phyloP scores from a whole-genome alignment of 495 filamentous ascomycete genomes.

The Trichocladium antarcticum region DNA sequence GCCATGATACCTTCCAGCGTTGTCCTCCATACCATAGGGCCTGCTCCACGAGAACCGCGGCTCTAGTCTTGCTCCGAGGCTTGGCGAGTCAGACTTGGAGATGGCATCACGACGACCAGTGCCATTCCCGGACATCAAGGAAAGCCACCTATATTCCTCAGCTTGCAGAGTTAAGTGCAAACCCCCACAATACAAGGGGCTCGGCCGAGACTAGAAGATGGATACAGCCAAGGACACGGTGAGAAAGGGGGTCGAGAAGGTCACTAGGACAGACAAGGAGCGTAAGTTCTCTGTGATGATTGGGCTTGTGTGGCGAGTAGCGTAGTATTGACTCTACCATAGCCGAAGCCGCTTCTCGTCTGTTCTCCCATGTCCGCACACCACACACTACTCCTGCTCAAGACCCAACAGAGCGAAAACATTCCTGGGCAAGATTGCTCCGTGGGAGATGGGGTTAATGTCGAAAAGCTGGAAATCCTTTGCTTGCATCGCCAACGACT shows the following conservation, averaged over 20 bases:
- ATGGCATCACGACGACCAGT: neutral
- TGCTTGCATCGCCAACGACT: too few relatives aligned
- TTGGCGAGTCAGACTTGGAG: neutral
- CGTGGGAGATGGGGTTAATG: too few relatives aligned
- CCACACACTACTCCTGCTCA: too few relatives aligned
- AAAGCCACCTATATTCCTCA: neutral
- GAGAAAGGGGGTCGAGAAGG: constrained; percentile 12
- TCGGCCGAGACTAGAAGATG: neutral
- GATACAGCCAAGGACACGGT: constrained; percentile 6
- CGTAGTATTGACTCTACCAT: too few relatives aligned
- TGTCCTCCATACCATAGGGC: neutral
- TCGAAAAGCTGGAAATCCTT: too few relatives aligned
- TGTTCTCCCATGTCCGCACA: too few relatives aligned
- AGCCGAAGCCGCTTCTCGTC: too few relatives aligned
- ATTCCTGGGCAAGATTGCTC: too few relatives aligned
- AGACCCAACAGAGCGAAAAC: too few relatives aligned
- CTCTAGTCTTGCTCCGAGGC: neutral
- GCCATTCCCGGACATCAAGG: neutral
- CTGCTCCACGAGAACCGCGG: neutral
- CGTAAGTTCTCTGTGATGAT: neutral
- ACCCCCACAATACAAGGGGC: neutral
- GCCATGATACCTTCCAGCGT: constrained; percentile 6
- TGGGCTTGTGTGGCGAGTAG: too few relatives aligned
- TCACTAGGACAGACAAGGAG: constrained; percentile 2
- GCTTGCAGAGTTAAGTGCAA: too few relatives aligned